These are phyloP conservation scores for Chrysanthemum makinoi DNA, from an alignment of 129 eudicot genomes.

Conservation along the genomic window DNA sequence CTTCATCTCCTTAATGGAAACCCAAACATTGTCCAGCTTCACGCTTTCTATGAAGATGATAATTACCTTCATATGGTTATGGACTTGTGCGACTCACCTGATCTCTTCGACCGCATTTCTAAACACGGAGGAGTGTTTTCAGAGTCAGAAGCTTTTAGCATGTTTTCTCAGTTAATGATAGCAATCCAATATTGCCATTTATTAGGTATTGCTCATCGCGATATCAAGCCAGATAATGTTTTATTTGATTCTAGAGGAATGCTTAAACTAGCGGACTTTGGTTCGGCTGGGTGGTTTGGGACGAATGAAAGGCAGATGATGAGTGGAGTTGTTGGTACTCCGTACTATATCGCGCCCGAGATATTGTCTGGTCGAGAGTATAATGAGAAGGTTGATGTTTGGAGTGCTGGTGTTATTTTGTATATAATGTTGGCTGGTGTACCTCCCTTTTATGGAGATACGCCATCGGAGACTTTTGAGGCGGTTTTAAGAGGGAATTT, in stretches of 20 bases:
- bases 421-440: constrained; percentile 78
- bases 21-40: constrained; percentile 55
- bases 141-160: constrained; percentile 42
- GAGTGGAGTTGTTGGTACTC: constrained; percentile 82
- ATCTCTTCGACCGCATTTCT: constrained; percentile 56
- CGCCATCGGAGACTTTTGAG: constrained; percentile 61
- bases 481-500: constrained; percentile 62
- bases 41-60: constrained; percentile 62
- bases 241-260: constrained; percentile 54
- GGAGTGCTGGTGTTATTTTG: constrained; percentile 89
- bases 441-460: constrained; percentile 71
- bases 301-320: constrained; percentile 34
- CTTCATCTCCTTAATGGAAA: constrained; percentile 49
- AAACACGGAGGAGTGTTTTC: constrained; percentile 33
- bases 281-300: constrained; percentile 71
- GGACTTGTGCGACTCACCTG: constrained; percentile 58
- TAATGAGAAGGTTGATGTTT: constrained; percentile 72
- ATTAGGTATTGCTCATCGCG: constrained; percentile 65
- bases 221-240: constrained; percentile 74
- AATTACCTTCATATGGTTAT: constrained; percentile 50
- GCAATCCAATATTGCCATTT: constrained; percentile 63
- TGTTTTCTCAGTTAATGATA: constrained; percentile 40
- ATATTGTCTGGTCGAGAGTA: constrained; percentile 59
- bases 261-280: constrained; percentile 70
- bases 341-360: constrained; percentile 87